Base-by-base conservation (phyloP, 805 yeast genomes). In the Saturnispora gosingensis region DNA sequence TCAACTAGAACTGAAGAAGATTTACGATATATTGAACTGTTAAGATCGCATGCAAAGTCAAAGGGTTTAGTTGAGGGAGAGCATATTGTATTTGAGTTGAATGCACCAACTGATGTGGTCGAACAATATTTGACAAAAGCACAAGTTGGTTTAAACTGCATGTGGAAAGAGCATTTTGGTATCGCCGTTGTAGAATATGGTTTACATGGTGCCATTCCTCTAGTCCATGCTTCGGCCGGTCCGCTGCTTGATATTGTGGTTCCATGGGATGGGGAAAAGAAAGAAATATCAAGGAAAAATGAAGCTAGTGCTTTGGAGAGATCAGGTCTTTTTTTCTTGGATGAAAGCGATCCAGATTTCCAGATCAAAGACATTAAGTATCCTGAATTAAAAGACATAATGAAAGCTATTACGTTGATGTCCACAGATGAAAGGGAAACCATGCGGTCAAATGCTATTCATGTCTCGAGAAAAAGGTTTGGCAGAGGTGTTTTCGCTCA, bases 81-180 rank as follows among this genome's bases (percentile, higher is more conserved):
- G 0, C 71, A 60, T 5, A 65, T 74, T 18, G 65, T 75, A 11
- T 57, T 64, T 38, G 61, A 59, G 36, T 75, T 85, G 5, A 95
- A 93, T 67, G 84, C 91, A 27, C 75, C 88, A 9, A 87, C 87
- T 69, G 73, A 72, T 1, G 75, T 72, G 16, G 81, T 95, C 13
- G 70, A 79, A 49, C 61, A 68, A 28, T 74, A 78, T 50, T 71
- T 95, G 34, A 59, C 70, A 11, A 69, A 66, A 13, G 77, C 88
- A 3, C 77, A 81, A 25, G 81, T 80, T 61, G 99, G 99, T 5
- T 72, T 93, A 39, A 91, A 93, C 61, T 89, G 96, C 30, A 93
- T 93, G 99, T 93, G 99, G 99, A 93, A 93, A 68, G 99, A 93
- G 71, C 99, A 93, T 70, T 93, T 93, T 66, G 99, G 99, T 18